phyloP scores from a whole-genome alignment of 441 rosid species.

The Aquilaria agallochum region DNA sequence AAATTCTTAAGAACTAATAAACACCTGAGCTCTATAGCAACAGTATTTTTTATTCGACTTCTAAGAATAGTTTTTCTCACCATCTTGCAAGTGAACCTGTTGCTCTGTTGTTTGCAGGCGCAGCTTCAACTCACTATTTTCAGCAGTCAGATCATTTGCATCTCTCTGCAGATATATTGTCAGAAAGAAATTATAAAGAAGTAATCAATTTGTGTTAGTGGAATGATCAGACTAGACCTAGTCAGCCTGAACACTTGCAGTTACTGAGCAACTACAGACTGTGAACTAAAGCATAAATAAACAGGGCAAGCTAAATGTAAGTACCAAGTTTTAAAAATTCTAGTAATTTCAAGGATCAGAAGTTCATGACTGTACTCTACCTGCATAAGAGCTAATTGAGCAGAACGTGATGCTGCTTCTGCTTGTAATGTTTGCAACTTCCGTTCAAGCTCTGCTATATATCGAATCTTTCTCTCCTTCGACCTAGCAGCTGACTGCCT shows the following conservation, averaged over 20 bases:
- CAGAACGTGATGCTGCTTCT: constrained; percentile 88
- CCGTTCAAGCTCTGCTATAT: constrained; percentile 90
- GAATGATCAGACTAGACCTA: no score
- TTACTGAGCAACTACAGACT: not conserved
- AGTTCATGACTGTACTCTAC: constrained; percentile 23
- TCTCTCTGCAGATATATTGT: constrained; percentile 57
- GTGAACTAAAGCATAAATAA: not conserved
- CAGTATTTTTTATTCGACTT: not conserved
- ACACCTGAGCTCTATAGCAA: no score
- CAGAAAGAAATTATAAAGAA: not conserved
- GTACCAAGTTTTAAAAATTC: no score
- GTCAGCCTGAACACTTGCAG: no score
- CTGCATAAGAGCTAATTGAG: constrained; percentile 84
- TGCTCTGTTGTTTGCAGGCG: constrained; percentile 93
- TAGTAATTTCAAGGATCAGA: no score
- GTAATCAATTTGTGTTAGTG: no score
- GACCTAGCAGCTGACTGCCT: constrained; percentile 97
- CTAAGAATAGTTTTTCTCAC: constrained; percentile 32
- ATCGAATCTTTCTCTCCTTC: constrained; percentile 93
- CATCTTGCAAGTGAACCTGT: constrained; percentile 91
- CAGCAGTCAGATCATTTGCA: constrained; percentile 78
- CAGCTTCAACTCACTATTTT: constrained; percentile 83
- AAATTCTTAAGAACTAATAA: not conserved
- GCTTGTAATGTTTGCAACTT: constrained; percentile 92
- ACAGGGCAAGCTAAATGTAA: no score